These are phyloP conservation scores for Capsicum pubescens DNA, from an alignment of 257 asterid genomes.

Conservation along the genomic window DNA sequence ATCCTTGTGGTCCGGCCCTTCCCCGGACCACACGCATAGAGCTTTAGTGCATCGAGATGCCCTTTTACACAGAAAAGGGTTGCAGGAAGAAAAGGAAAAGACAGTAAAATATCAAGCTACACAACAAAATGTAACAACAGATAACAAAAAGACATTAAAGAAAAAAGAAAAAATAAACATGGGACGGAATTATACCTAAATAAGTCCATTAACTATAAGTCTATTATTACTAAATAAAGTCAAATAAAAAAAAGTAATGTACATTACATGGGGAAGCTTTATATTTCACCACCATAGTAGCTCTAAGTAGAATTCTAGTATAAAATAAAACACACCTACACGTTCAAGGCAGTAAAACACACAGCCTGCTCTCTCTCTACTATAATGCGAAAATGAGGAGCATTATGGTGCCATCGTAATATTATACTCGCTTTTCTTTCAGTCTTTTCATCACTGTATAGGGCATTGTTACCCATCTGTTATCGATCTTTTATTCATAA, in stretches of 20 bases:
- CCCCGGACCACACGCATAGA: no score
- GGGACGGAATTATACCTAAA: neutral
- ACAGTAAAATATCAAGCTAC: no score
- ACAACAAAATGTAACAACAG: no score
- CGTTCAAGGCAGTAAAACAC: slow-evolving; percentile 39
- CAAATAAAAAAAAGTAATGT: slow-evolving; percentile 36
- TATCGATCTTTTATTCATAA: neutral
- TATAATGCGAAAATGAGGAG: slow-evolving; percentile 19
- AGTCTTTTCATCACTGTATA: neutral
- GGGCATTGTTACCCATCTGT: slow-evolving; percentile 15
- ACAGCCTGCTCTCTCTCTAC: slow-evolving; percentile 34
- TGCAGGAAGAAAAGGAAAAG: no score
- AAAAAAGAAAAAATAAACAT: neutral
- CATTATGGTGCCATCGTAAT: neutral
- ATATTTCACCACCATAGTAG: slow-evolving; percentile 25
- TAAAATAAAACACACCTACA: slow-evolving; percentile 24
- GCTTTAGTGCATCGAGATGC: no score
- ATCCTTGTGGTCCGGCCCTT: no score
- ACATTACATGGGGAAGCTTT: slow-evolving; percentile 35
- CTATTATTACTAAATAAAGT: slow-evolving; percentile 26
- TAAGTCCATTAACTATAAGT: slow-evolving; percentile 20
- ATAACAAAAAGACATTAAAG: no score
- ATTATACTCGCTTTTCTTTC: neutral
- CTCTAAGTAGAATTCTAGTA: slow-evolving; percentile 37
- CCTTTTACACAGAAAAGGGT: no score